Evolutionary conservation across 2,329 filamentous ascomycete species (phyloP).

Genomic region (Parastagonospora nodorum): DNA sequence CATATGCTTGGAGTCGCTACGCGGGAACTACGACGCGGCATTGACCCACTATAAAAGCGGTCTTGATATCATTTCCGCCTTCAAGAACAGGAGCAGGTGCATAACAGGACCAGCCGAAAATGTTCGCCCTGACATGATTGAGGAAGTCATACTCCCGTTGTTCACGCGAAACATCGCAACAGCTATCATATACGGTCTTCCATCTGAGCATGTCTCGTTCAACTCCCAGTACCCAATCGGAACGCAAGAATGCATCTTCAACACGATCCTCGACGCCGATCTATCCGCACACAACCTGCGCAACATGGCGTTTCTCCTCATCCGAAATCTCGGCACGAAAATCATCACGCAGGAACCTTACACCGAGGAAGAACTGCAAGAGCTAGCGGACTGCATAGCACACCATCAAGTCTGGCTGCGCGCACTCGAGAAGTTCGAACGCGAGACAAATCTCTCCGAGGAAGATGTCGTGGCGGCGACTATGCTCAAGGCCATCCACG

Average conservation of each 20-base stretch:
- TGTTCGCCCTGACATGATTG: conserved; percentile 6
- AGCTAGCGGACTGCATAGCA: neutral
- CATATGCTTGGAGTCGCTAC: conserved; percentile 49
- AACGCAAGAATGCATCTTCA: conserved; percentile 3
- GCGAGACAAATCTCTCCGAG: neutral
- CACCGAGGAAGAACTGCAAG: conserved; percentile 4
- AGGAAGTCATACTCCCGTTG: conserved; percentile 17
- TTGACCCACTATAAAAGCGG: conserved; percentile 42
- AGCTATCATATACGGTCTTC: conserved; percentile 16
- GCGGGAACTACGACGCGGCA: conserved; percentile 46
- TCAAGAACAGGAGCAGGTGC: neutral
- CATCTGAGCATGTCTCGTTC: conserved; percentile 3
- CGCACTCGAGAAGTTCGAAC: conserved; percentile 1
- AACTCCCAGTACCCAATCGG: conserved; percentile 6
- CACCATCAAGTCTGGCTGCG: conserved; percentile 6
- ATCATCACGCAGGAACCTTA: neutral
- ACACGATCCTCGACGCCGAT: conserved; percentile 13
- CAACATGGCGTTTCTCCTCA: conserved; percentile 8
- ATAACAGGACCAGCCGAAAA: neutral
- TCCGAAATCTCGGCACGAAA: conserved; percentile 3
- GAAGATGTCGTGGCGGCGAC: neutral
- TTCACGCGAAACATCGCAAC: conserved; percentile 17
- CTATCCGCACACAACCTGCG: neutral
- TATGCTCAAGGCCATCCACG: neutral
- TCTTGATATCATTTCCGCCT: neutral